Percentiles rank a stretch among this genome's conserved stretches.
phyloP scores from a whole-genome alignment of 2,329 filamentous ascomycete species.

The Graphium sp. region DNA sequence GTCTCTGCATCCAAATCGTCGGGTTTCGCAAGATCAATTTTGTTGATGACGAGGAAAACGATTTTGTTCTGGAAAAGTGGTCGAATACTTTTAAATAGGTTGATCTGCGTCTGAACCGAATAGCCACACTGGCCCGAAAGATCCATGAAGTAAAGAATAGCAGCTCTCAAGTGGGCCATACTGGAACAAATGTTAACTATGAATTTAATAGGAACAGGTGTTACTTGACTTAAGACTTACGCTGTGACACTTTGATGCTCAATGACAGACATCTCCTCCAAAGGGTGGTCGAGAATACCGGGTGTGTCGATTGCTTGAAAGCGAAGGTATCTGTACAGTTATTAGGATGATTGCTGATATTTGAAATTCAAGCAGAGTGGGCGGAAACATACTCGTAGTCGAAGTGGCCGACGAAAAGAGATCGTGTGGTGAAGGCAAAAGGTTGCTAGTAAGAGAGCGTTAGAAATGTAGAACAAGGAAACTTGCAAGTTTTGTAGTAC shows the following conservation, averaged over 20 bases:
- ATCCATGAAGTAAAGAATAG: constrained; percentile 97
- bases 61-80: constrained; percentile 95
- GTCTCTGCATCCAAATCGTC: constrained; percentile 72
- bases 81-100: constrained; percentile 91
- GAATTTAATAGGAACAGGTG: too few relatives aligned
- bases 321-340: too few relatives aligned
- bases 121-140: constrained; percentile 94
- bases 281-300: constrained; percentile 92
- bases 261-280: constrained; percentile 99
- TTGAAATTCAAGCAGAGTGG: constrained; percentile 57
- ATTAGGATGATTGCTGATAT: constrained; percentile 8
- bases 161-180: constrained; percentile 88
- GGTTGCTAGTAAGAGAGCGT: constrained; percentile 38
- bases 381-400: too few relatives aligned
- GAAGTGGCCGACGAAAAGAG: constrained; percentile 92
- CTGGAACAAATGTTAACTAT: too few relatives aligned
- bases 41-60: constrained; percentile 94
- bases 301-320: constrained; percentile 83
- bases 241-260: too few relatives aligned
- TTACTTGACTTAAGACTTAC: too few relatives aligned
- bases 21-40: constrained; percentile 81
- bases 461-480: background rate
- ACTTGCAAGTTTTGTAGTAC: background rate
- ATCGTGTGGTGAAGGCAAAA: constrained; percentile 97
- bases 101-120: constrained; percentile 87